Conservation (phyloP, 2,329 filamentous ascomycete genomes). For the Fusarium subglutinans region DNA sequence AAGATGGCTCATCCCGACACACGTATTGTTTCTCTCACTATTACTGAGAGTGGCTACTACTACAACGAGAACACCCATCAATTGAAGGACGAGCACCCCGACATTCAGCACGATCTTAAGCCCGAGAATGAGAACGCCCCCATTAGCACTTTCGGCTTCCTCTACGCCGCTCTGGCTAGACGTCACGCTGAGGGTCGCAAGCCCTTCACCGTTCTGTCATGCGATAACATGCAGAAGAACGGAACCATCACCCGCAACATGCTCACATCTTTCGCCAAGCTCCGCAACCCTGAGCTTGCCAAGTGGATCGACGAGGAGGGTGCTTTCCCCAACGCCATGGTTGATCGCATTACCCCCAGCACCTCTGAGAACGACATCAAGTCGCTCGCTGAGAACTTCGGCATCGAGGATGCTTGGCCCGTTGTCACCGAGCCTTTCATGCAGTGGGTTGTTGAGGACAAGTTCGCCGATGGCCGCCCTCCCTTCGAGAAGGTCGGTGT, state of each 20-base stretch:
- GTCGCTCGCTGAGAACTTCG: conserved; percentile 55
- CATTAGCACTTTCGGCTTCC: conserved; percentile 61
- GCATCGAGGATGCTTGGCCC: conserved; percentile 61
- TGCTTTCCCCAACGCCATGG: conserved; percentile 64
- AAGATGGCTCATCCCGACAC: conserved; percentile 66
- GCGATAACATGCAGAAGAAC: conserved; percentile 68
- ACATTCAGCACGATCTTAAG: conserved; percentile 59
- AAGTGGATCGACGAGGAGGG: conserved; percentile 59
- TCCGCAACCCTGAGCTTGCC: conserved; percentile 57
- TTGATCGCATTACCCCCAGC: conserved; percentile 64
- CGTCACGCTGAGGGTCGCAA: conserved; percentile 57
- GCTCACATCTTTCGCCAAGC: conserved; percentile 60
- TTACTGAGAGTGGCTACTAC: conserved; percentile 66
- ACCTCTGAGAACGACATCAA: conserved; percentile 57
- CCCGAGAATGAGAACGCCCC: conserved; percentile 55
- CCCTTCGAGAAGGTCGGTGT: conserved; percentile 62
- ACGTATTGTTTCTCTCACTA: conserved; percentile 64
- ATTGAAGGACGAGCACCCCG: conserved; percentile 57
- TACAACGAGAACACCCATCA: conserved; percentile 67
- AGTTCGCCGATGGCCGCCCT: conserved; percentile 61
- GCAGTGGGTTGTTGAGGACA: conserved; percentile 65
- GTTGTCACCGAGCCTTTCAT: conserved; percentile 66
- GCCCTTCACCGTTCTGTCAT: conserved; percentile 64
- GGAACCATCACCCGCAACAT: conserved; percentile 62
- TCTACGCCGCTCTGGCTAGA: conserved; percentile 59